These are phyloP conservation scores for Phyllosticta citribraziliensis DNA, from an alignment of 2,329 filamentous ascomycete genomes.

Conservation along the genomic window DNA sequence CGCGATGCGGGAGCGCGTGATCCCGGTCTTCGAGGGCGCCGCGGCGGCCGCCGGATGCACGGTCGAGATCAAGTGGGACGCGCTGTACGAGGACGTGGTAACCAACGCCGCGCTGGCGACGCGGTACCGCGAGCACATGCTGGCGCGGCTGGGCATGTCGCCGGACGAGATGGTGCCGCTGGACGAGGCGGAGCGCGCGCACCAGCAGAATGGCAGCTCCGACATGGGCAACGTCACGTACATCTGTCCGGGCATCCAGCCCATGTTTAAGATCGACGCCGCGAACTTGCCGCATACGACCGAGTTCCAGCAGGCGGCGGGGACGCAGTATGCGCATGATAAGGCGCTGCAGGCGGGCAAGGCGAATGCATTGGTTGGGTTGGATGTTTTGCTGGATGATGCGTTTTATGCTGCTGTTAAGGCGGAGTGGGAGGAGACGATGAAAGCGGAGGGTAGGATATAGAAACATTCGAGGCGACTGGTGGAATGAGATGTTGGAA, in stretches of 20 bases:
- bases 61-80: conserved; percentile 5
- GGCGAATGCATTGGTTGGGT: conserved; percentile 10
- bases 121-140: conserved; percentile 1
- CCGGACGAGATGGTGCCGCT: conserved; percentile 4
- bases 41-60: conserved; percentile 38
- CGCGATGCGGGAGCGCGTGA: conserved; percentile 21
- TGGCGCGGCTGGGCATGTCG: background rate
- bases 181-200: background rate
- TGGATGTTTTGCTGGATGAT: conserved; percentile 11
- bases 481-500: background rate
- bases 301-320: conserved; percentile 14
- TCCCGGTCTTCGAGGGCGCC: conserved; percentile 39
- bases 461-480: background rate
- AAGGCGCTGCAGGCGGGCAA: conserved; percentile 13
- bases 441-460: background rate
- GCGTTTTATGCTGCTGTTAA: conserved; percentile 8
- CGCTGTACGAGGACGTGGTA: conserved; percentile 7
- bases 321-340: conserved; percentile 11
- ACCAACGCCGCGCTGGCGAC: conserved; percentile 2
- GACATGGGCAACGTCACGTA: conserved; percentile 16
- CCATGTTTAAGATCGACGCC: conserved; percentile 15
- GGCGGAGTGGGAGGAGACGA: conserved; percentile 11
- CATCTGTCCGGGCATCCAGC: conserved; percentile 14
- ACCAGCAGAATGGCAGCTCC: conserved; percentile 11
- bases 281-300: conserved; percentile 13